Evolutionary conservation across 768 basidiomycete species (phyloP).

Genomic region (Rhodosporidiobolus odoratus): DNA sequence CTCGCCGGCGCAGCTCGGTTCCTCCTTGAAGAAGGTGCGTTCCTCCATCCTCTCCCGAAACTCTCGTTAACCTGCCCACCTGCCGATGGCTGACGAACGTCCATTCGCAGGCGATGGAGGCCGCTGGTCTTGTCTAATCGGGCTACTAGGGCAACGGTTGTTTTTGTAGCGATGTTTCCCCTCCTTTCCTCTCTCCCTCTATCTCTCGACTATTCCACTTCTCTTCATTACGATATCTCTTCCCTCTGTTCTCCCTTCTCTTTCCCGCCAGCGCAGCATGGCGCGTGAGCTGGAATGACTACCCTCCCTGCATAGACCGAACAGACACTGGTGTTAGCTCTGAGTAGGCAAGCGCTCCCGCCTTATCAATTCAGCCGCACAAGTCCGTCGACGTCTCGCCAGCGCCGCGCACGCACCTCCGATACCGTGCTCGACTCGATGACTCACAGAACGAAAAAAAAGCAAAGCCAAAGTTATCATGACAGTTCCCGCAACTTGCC

Average conservation of each 20-base stretch:
- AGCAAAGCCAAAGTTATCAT: neutral
- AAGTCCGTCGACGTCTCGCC: no score
- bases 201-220: neutral
- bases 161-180: neutral
- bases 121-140: conserved; percentile 31
- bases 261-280: no score
- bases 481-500: no score
- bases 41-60: neutral
- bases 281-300: no score
- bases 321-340: no score
- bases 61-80: neutral
- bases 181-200: neutral
- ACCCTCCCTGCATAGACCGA: no score
- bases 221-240: neutral
- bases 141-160: neutral
- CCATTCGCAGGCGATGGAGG: conserved; percentile 31
- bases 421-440: no score
- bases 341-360: no score
- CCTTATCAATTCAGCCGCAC: no score
- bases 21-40: conserved; percentile 76
- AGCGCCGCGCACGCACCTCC: no score
- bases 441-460: neutral
- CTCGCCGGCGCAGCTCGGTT: conserved; percentile 91
- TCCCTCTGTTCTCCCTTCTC: neutral
- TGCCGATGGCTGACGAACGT: no score